These are phyloP conservation scores for Mucor plumbeus DNA, from an alignment of 371 early-diverging fungal species.

Conservation along the genomic window DNA sequence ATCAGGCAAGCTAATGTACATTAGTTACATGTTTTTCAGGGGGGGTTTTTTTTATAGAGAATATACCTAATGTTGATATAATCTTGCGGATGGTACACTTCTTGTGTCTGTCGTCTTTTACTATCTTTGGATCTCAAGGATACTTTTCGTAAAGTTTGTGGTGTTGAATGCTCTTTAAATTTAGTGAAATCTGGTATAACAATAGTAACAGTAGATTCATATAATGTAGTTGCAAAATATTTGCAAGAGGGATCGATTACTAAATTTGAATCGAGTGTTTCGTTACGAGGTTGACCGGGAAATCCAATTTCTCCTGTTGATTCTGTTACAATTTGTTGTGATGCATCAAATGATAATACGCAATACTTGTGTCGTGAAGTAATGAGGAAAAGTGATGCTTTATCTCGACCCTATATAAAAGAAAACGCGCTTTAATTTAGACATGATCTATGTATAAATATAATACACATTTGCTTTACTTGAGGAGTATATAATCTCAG, in stretches of 20 bases:
- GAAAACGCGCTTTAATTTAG: constrained; percentile 17
- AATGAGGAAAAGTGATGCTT: constrained; percentile 66
- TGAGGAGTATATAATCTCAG: constrained; percentile 61
- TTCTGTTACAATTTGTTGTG: constrained; percentile 62
- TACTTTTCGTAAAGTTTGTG: constrained; percentile 23
- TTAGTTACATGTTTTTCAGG: no score
- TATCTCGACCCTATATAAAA: constrained; percentile 37
- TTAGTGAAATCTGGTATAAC: constrained; percentile 23
- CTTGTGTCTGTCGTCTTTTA: constrained; percentile 28
- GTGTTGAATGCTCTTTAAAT: constrained; percentile 9
- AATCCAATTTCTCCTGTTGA: constrained; percentile 66
- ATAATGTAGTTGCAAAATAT: constrained; percentile 46
- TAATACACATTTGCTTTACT: constrained; percentile 39
- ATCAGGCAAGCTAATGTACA: constrained; percentile 67
- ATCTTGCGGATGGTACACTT: constrained; percentile 25
- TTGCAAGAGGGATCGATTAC: constrained; percentile 60
- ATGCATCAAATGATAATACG: constrained; percentile 62
- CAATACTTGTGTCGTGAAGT: constrained; percentile 66
- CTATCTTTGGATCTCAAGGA: constrained; percentile 24
- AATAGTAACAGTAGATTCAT: constrained; percentile 40
- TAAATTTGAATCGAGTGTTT: constrained; percentile 39
- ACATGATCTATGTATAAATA: background rate
- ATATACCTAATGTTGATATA: constrained; percentile 49
- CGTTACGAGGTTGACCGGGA: constrained; percentile 55
- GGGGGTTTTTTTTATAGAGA: background rate